Percentiles rank a stretch among this genome's conserved stretches.
Evolutionary conservation across 2,329 filamentous ascomycete species (phyloP).

Genomic region (Trichoderma citrinoviride): DNA sequence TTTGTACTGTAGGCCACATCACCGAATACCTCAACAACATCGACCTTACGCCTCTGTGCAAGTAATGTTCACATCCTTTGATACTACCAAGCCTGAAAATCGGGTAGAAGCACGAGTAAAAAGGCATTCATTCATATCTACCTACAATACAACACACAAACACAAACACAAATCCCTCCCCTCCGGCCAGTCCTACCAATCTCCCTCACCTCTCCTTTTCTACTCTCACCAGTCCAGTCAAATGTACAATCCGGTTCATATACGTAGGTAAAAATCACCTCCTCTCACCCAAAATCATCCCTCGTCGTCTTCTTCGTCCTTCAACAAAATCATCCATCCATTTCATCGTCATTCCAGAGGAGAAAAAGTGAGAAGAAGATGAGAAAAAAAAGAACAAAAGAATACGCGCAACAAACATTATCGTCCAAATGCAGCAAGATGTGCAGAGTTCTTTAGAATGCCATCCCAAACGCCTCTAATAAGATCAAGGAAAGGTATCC

Average conservation of each 20-base stretch:
- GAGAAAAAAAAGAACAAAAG: not conserved
- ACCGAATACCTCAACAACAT: no score
- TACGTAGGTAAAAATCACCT: constrained; percentile 26
- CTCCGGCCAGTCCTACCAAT: not conserved
- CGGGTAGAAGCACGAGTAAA: not conserved
- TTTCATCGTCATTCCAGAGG: not conserved
- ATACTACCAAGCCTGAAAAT: not conserved
- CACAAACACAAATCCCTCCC: not conserved
- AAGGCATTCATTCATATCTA: constrained; percentile 11
- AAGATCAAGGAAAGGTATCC: constrained; percentile 20
- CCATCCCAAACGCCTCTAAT: constrained; percentile 21
- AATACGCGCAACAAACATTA: not conserved
- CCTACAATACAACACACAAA: constrained; percentile 15
- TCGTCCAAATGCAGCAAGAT: constrained; percentile 20
- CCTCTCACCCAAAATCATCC: constrained; percentile 26
- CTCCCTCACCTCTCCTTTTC: not conserved
- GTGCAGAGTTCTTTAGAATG: constrained; percentile 17
- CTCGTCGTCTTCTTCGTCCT: constrained; percentile 20
- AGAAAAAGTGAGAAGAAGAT: constrained; percentile 8
- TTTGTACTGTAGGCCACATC: no score
- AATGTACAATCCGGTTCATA: constrained; percentile 27
- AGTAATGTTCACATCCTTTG: no score
- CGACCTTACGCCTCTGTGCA: no score
- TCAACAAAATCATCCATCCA: constrained; percentile 15
- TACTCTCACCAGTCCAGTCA: not conserved